Percentiles rank a stretch among this genome's conserved stretches.
phyloP scores from a whole-genome alignment of 139 green algal genomes.

The Chlamydomonas eustigma region DNA sequence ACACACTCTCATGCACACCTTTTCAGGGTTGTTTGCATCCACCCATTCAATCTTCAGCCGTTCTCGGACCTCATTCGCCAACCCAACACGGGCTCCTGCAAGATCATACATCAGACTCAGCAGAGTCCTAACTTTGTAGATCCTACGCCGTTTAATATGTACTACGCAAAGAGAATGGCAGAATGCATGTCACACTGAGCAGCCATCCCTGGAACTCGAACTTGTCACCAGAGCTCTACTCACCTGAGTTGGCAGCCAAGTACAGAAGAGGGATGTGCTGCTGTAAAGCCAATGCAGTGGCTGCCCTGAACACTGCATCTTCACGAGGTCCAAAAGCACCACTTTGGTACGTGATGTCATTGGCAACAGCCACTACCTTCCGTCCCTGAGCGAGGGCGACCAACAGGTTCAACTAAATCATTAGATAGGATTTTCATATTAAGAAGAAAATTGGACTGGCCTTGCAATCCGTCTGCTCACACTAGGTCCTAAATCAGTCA shows the following conservation, averaged over 20 bases:
- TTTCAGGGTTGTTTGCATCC: slow-evolving; percentile 58
- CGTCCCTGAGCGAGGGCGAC: slow-evolving; percentile 20
- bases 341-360: slow-evolving; percentile 91
- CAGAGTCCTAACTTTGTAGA: too few species aligned
- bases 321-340: slow-evolving; percentile 89
- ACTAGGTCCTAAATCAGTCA: background rate
- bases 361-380: slow-evolving; percentile 86
- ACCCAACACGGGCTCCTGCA: slow-evolving; percentile 19
- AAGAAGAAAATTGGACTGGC: too few species aligned
- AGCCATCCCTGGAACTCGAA: background rate
- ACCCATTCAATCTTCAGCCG: slow-evolving; percentile 68
- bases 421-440: too few species aligned
- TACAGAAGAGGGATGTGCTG: slow-evolving; percentile 89
- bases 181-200: background rate
- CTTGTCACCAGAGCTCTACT: too few species aligned
- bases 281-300: slow-evolving; percentile 72
- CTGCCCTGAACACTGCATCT: slow-evolving; percentile 86
- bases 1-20: too few species aligned
- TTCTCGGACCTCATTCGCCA: slow-evolving; percentile 25
- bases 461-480: too few species aligned
- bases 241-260: slow-evolving; percentile 89
- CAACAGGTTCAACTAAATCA: too few species aligned
- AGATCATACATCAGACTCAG: background rate
- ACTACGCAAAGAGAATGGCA: too few species aligned
- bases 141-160: too few species aligned